Evolutionary conservation across 192 early-diverging fungal species (phyloP).

Genomic region (Umbelopsis vinacea): DNA sequence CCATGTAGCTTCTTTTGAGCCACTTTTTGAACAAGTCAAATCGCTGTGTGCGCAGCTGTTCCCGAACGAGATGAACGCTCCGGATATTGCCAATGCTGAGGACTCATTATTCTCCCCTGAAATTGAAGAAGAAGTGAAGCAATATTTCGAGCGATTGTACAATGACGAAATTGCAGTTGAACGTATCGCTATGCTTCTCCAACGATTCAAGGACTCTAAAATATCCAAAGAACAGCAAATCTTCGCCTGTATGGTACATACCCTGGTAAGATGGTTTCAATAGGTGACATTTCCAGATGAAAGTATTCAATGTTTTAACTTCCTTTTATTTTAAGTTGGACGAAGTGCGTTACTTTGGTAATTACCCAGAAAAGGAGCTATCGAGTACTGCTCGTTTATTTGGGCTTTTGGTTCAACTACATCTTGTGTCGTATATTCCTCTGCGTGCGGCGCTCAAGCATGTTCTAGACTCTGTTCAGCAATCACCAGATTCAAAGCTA

Average conservation of each 20-base stretch:
- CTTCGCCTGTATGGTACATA: conserved; percentile 86
- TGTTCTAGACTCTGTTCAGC: conserved; percentile 84
- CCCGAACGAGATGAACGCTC: conserved; percentile 4
- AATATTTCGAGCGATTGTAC: conserved; percentile 77
- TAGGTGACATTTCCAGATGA: neutral
- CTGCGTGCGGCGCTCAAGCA: conserved; percentile 85
- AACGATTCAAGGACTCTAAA: conserved; percentile 76
- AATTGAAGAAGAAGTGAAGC: conserved; percentile 72
- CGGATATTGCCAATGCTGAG: neutral
- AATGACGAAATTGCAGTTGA: conserved; percentile 75
- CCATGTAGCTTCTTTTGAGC: neutral
- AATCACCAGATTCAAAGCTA: conserved; percentile 75
- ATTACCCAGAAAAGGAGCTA: conserved; percentile 93
- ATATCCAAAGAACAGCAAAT: conserved; percentile 75
- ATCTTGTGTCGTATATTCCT: conserved; percentile 74
- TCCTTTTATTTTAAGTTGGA: conserved; percentile 64
- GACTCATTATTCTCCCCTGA: conserved; percentile 51
- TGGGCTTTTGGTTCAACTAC: conserved; percentile 85
- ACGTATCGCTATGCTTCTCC: conserved; percentile 85
- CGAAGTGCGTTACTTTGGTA: conserved; percentile 91
- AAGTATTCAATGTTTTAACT: neutral
- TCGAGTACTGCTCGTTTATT: conserved; percentile 87
- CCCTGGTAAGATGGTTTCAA: conserved; percentile 50
- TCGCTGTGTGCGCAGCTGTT: neutral
- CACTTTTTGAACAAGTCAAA: conserved; percentile 7